A percentile compares a stretch with the other conserved stretches of the same genome.
phyloP scores from a whole-genome alignment of 768 basidiomycete genomes.

The Auriculariales sp. region DNA sequence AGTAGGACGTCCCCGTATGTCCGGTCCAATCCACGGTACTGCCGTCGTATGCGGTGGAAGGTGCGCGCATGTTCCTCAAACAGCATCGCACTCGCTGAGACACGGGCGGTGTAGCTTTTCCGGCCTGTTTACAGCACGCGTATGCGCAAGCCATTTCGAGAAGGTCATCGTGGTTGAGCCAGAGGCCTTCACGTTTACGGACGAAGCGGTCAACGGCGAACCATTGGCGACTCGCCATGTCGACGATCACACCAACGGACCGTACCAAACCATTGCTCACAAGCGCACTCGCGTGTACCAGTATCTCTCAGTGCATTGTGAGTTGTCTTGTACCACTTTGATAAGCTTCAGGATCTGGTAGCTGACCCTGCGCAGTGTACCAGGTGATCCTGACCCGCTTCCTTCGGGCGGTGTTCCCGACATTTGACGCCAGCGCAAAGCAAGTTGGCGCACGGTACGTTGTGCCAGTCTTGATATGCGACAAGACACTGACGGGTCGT shows the following conservation, averaged over 20 bases:
- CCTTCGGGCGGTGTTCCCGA: not conserved
- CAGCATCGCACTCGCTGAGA: not conserved
- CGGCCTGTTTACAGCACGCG: slow-evolving; percentile 17
- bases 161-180: slow-evolving; percentile 19
- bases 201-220: slow-evolving; percentile 8
- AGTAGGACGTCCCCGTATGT: not conserved
- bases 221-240: slow-evolving; percentile 5
- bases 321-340: not conserved
- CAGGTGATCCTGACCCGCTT: not conserved
- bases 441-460: not conserved
- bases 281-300: slow-evolving; percentile 14
- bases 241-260: slow-evolving; percentile 8
- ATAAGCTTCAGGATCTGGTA: not conserved
- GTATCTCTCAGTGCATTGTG: slow-evolving; percentile 14
- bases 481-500: no score
- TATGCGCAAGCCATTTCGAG: slow-evolving; percentile 20
- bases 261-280: slow-evolving; percentile 4
- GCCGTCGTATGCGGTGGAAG: not conserved
- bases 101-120: slow-evolving; percentile 13
- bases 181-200: slow-evolving; percentile 14
- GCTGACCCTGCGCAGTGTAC: not conserved
- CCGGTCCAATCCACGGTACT: not conserved
- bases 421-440: not conserved
- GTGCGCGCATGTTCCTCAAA: not conserved
- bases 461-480: not conserved